Evolutionary conservation across 164 flowering plant species (phyloP).

Genomic region (Akebia trifoliata): DNA sequence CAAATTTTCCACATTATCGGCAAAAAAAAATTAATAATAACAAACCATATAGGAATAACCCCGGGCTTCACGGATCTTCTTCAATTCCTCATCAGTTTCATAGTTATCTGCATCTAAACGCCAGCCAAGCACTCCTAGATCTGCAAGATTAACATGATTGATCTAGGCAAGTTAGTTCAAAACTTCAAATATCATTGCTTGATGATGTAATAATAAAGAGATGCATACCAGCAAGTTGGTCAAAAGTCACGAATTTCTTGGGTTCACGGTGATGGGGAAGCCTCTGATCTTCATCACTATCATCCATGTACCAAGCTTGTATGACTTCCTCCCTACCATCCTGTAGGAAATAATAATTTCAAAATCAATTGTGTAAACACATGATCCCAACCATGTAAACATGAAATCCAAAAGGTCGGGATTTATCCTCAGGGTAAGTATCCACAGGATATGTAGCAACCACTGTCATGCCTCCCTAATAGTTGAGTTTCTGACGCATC

Average conservation of each 20-base stretch:
- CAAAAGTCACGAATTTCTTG: slow-evolving; percentile 72
- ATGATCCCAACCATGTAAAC: too few species aligned
- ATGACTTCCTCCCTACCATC: slow-evolving; percentile 77
- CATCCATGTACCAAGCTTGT: slow-evolving; percentile 98
- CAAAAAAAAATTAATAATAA: too few species aligned
- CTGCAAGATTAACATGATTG: slow-evolving; percentile 30
- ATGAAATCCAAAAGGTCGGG: too few species aligned
- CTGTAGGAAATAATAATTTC: too few species aligned
- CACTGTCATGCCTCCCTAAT: too few species aligned
- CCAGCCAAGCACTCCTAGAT: slow-evolving; percentile 95
- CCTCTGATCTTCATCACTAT: slow-evolving; percentile 82
- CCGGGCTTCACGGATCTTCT: slow-evolving; percentile 80
- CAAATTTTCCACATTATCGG: too few species aligned
- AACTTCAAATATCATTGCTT: background rate
- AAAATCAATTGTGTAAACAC: too few species aligned
- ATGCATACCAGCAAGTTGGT: slow-evolving; percentile 60
- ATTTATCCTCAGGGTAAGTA: too few species aligned
- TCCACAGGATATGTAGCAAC: too few species aligned
- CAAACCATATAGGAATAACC: slow-evolving; percentile 85
- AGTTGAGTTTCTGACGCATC: too few species aligned
- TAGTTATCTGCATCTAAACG: slow-evolving; percentile 84
- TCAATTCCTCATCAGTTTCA: slow-evolving; percentile 85
- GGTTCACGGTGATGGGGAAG: slow-evolving; percentile 91
- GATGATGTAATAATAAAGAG: background rate
- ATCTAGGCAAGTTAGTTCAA: background rate